phyloP scores from a whole-genome alignment of 208 protist genomes.

The Phytomonas sp. region DNA sequence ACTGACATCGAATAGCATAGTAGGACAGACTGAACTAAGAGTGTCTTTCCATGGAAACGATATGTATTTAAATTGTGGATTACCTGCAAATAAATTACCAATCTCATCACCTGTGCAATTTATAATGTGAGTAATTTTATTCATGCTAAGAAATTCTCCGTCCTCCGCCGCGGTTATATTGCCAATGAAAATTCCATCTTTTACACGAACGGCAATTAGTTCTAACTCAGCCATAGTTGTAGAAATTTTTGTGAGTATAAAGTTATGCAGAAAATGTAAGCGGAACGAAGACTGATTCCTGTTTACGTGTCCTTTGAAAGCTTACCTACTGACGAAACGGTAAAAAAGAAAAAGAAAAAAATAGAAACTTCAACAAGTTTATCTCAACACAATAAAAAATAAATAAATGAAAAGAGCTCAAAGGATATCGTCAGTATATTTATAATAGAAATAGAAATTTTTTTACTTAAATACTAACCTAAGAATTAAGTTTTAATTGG shows the following conservation, averaged over 20 bases:
- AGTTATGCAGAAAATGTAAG: constrained; percentile 8
- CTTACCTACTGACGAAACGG: not conserved
- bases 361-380: not conserved
- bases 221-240: constrained; percentile 38
- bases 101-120: constrained; percentile 88
- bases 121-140: constrained; percentile 90
- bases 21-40: constrained; percentile 57
- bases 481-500: constrained; percentile 6
- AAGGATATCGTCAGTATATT: not conserved
- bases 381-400: not conserved
- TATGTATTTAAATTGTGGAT: constrained; percentile 76
- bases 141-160: constrained; percentile 83
- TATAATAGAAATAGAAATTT: constrained; percentile 4
- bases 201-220: constrained; percentile 83
- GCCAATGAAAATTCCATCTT: constrained; percentile 90
- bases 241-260: constrained; percentile 10
- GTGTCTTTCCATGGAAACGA: constrained; percentile 89
- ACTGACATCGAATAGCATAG: constrained; percentile 72
- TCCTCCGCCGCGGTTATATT: constrained; percentile 80
- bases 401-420: not conserved
- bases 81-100: constrained; percentile 66
- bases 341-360: not conserved
- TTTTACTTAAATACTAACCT: constrained; percentile 9
- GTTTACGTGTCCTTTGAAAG: not conserved
- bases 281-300: not conserved